Evolutionary conservation across 1,284 basidiomycete genomes (phyloP).

Genomic region (Naganishia albida): DNA sequence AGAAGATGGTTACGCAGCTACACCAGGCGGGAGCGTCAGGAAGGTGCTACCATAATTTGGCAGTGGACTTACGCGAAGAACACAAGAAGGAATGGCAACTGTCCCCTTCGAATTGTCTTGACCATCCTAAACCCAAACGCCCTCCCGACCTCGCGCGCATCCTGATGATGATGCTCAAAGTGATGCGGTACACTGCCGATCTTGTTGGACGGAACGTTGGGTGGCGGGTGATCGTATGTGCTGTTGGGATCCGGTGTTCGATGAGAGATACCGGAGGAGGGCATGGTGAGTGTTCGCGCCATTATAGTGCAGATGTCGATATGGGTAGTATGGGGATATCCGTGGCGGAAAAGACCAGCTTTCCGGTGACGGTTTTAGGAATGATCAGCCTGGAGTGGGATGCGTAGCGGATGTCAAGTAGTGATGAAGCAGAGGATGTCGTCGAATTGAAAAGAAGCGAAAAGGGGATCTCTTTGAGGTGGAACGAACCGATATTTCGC

Average conservation of each 20-base stretch:
- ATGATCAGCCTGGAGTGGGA: no score
- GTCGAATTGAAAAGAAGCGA: no score
- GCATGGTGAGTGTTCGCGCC: neutral
- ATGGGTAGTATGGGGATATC: no score
- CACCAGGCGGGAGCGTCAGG: neutral
- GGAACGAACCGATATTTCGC: no score
- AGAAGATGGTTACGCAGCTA: conserved; percentile 52
- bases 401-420: no score
- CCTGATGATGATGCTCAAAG: conserved; percentile 5
- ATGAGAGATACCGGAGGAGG: neutral
- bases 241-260: neutral
- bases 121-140: conserved; percentile 33
- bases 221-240: neutral
- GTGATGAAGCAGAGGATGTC: no score
- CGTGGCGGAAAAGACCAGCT: no score
- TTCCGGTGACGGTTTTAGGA: no score
- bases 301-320: no score
- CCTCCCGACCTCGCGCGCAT: conserved; percentile 19
- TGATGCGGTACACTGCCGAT: neutral
- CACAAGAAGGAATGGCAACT: conserved; percentile 31
- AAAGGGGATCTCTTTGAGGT: no score
- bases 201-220: neutral
- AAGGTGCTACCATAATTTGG: no score
- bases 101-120: conserved; percentile 31
- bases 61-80: conserved; percentile 32